These are phyloP conservation scores for Capsicum rhomboideum DNA, from an alignment of 257 asterid genomes.

Conservation along the genomic window DNA sequence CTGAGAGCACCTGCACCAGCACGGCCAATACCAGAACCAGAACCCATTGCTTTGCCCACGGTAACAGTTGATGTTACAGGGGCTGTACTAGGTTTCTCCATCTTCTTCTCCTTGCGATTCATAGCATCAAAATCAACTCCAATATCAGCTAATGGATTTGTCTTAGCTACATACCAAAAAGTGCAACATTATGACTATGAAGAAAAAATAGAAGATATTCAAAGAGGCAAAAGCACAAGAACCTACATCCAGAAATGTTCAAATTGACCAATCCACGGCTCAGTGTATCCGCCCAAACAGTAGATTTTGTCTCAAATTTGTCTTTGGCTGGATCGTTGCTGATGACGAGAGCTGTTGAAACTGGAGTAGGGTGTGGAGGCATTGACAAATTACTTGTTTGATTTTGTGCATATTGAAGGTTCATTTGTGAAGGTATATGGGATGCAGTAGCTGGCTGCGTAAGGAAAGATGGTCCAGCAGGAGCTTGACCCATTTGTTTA, in stretches of 20 bases:
- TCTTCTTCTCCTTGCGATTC: constrained; percentile 89
- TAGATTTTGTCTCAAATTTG: constrained; percentile 90
- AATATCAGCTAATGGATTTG: constrained; percentile 77
- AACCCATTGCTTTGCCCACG: constrained; percentile 99
- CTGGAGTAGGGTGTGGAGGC: constrained; percentile 15
- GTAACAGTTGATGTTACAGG: constrained; percentile 53
- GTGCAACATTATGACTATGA: background rate
- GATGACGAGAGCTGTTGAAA: constrained; percentile 39
- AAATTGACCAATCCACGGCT: constrained; percentile 91
- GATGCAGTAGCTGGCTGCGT: constrained; percentile 26
- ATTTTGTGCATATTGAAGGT: constrained; percentile 31
- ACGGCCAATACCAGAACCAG: constrained; percentile 90
- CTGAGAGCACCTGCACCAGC: constrained; percentile 68
- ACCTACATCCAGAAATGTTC: constrained; percentile 94
- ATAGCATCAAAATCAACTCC: constrained; percentile 98
- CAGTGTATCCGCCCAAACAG: constrained; percentile 97
- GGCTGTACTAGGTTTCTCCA: constrained; percentile 74
- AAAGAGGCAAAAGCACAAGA: background rate
- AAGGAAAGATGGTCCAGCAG: constrained; percentile 31
- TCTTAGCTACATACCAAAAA: constrained; percentile 58
- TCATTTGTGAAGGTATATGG: constrained; percentile 31
- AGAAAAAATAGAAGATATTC: background rate
- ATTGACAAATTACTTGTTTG: constrained; percentile 20
- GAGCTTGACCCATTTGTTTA: constrained; percentile 30
- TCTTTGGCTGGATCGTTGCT: constrained; percentile 52